These are phyloP conservation scores for Stereum hirsutum DNA, from an alignment of 1,284 basidiomycete genomes.

Conservation along the genomic window DNA sequence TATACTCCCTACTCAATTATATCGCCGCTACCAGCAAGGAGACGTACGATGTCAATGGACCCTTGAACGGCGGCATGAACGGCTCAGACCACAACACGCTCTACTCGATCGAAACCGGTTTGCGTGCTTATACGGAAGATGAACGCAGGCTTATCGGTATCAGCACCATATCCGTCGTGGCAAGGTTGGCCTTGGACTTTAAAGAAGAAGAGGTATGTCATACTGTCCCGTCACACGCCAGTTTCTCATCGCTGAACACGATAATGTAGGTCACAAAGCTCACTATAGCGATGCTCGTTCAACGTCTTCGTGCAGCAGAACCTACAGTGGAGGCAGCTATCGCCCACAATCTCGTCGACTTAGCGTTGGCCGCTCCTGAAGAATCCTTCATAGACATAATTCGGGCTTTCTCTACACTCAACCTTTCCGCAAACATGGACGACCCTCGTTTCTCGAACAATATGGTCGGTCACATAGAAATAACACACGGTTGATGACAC, in stretches of 20 bases:
- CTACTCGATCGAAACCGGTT: constrained; percentile 49
- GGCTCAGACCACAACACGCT: constrained; percentile 36
- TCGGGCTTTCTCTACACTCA: constrained; percentile 79
- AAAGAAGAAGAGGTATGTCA: constrained; percentile 64
- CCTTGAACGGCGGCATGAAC: constrained; percentile 24
- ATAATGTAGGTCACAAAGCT: constrained; percentile 63
- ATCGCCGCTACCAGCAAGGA: constrained; percentile 78
- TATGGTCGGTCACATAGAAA: constrained; percentile 56
- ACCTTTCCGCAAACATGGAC: constrained; percentile 75
- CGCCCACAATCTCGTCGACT: constrained; percentile 84
- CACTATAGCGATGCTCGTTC: constrained; percentile 88
- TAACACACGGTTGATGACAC: not conserved
- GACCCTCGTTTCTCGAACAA: constrained; percentile 82
- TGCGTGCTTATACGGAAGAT: constrained; percentile 69
- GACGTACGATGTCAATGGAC: constrained; percentile 41
- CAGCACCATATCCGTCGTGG: constrained; percentile 86
- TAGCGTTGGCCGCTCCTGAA: constrained; percentile 75
- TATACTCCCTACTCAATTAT: constrained; percentile 93
- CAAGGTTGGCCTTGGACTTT: constrained; percentile 78
- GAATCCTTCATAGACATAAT: constrained; percentile 82
- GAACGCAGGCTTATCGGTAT: constrained; percentile 81
- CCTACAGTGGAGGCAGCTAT: constrained; percentile 86
- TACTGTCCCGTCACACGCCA: not conserved
- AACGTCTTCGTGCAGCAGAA: constrained; percentile 79
- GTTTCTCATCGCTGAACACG: not conserved